Evolutionary conservation across 179 eudicot genomes (phyloP).

Genomic region (Beta corolliflora): DNA sequence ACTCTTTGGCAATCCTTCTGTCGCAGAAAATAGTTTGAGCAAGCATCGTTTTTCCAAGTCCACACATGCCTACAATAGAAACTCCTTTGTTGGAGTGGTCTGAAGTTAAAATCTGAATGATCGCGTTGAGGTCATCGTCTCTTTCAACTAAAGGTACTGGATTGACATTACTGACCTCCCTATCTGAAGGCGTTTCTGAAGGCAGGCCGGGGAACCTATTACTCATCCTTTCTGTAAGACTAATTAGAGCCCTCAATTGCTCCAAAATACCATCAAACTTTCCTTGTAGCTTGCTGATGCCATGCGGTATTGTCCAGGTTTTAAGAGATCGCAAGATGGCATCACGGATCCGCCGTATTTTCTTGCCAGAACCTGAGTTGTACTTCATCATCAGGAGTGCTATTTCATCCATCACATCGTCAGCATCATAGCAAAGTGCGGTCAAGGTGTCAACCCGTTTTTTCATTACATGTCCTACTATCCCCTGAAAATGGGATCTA

Average conservation of each 20-base stretch:
- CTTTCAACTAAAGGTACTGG: neutral
- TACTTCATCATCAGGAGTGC: neutral
- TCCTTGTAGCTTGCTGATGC: neutral
- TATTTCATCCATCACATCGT: conserved; percentile 16
- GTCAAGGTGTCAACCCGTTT: neutral
- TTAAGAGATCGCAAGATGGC: neutral
- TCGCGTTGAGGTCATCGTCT: neutral
- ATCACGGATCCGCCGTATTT: neutral
- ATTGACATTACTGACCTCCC: too few species aligned
- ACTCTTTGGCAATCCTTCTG: neutral
- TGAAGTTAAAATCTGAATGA: neutral
- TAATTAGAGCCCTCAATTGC: neutral
- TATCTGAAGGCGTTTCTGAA: too few species aligned
- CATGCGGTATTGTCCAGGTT: neutral
- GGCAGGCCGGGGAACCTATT: too few species aligned
- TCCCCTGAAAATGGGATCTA: neutral
- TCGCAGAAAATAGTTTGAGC: neutral
- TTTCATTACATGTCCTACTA: neutral
- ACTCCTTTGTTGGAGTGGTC: neutral
- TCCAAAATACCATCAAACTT: neutral
- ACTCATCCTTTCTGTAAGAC: too few species aligned
- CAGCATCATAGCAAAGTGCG: conserved; percentile 1
- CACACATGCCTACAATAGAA: conserved; percentile 18
- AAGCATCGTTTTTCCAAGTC: conserved; percentile 23
- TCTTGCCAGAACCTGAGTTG: neutral